Percentiles rank a stretch among this genome's conserved stretches.
These are phyloP conservation scores for Arthrobotrys musiformis DNA, from an alignment of 2,329 filamentous ascomycete genomes.

Conservation along the genomic window DNA sequence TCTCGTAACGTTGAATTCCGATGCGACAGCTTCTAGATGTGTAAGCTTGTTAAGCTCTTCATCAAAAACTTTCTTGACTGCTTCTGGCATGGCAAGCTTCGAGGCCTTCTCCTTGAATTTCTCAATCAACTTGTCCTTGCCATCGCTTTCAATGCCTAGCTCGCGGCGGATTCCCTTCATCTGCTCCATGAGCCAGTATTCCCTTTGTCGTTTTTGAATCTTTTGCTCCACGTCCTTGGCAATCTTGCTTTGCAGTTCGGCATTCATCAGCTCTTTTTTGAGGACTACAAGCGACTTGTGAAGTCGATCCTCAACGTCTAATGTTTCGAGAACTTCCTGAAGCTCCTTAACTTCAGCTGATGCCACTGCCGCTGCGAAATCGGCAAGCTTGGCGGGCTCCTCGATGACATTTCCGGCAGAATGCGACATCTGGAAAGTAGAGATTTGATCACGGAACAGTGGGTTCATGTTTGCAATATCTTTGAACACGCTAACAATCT, in stretches of 20 bases:
- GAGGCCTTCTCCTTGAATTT: conserved; percentile 95
- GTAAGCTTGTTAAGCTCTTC: conserved; percentile 98
- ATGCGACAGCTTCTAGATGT: conserved; percentile 92
- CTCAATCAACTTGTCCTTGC: conserved; percentile 97
- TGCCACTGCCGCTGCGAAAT: conserved; percentile 97
- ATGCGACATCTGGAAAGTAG: conserved; percentile 94
- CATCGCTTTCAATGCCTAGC: conserved; percentile 94
- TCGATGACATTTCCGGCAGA: conserved; percentile 94
- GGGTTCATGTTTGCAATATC: conserved; percentile 94
- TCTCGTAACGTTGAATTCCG: conserved; percentile 97
- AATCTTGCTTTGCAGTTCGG: conserved; percentile 95
- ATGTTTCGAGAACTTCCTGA: conserved; percentile 86
- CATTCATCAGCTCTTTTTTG: conserved; percentile 99
- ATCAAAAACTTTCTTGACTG: conserved; percentile 96
- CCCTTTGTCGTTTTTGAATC: conserved; percentile 94
- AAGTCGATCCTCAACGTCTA: conserved; percentile 91
- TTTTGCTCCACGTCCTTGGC: conserved; percentile 97
- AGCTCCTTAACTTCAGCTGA: conserved; percentile 90
- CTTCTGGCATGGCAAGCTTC: conserved; percentile 95
- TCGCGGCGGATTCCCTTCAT: conserved; percentile 98
- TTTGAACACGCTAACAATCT: conserved; percentile 99
- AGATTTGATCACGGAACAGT: conserved; percentile 95
- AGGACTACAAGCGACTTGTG: conserved; percentile 90
- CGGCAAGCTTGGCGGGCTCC: conserved; percentile 92
- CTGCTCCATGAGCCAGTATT: conserved; percentile 99